Base-by-base conservation (phyloP, 116 monocot species). In the Posidonia oceanica region DNA sequence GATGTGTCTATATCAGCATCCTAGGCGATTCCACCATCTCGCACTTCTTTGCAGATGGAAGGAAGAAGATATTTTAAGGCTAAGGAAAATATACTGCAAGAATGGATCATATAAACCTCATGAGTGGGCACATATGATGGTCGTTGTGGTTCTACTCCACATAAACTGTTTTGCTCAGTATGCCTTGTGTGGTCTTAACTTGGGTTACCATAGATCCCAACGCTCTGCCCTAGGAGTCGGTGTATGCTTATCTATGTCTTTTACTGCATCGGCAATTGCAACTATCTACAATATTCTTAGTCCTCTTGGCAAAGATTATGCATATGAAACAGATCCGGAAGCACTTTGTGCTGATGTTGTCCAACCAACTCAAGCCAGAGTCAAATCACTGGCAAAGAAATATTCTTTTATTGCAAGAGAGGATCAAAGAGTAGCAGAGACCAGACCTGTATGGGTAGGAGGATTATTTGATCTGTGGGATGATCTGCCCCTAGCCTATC, bases 1-100 rank as follows among this genome's bases (percentile, higher is more conserved):
- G n/a, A 93, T 93, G 93, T 84, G 84, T 75, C 86, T 93, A 10
- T 87, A 89, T 70, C 89, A 89, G 60, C 89, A 89, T 65, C 93
- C 89, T 4, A 84, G 73, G 57, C 74, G 82, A n/a, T 83, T 84
- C 75, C 56, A 89, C 71, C 75, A 87, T 72, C 84, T 93, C 41
- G 81, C 77, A 3, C 93, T 93, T 57, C 74, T 93, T 16, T 79
- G 70, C 56, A 76, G 87, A 61, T 93, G 89, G 89, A 75, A 74
- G 14, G 13, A 74, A 12, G 52, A 78, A 18, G 93, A 93, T 69
- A 66, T 85, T 68, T 23, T 72, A 7, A 79, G 18, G 10, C 87
- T 93, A 52, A 75, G 87, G 66, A 81, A 83, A 69, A 69, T 85
- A 39, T 93, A 93, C 71, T 93, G 93, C 84, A 89, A 89, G 75